phyloP scores from a whole-genome alignment of 116 monocot species.

The Cymodocea nodosa region DNA sequence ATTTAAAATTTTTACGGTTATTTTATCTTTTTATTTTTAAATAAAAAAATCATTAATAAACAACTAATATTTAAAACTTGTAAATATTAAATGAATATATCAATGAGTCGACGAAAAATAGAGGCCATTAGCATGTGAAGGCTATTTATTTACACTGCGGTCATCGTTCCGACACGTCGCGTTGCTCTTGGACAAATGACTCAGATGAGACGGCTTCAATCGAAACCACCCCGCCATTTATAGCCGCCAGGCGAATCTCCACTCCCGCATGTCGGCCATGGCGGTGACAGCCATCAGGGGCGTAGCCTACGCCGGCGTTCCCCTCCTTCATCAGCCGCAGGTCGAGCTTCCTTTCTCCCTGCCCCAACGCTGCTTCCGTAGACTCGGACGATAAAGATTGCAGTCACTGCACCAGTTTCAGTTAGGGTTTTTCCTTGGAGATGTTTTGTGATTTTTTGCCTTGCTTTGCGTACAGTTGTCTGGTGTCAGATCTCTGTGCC shows the following conservation, averaged over 20 bases:
- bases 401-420: not conserved
- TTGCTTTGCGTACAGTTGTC: conserved; percentile 10
- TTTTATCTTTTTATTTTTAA: too few relatives aligned
- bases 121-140: too few relatives aligned
- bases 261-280: conserved; percentile 3
- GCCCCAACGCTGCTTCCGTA: not conserved
- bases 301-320: conserved; percentile 7
- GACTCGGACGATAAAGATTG: not conserved
- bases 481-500: not conserved
- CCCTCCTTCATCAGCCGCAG: conserved; percentile 23
- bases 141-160: too few relatives aligned
- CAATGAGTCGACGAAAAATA: too few relatives aligned
- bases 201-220: too few relatives aligned
- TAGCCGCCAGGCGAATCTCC: not conserved
- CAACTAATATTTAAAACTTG: too few relatives aligned
- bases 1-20: too few relatives aligned
- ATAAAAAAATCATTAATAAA: too few relatives aligned
- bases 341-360: not conserved
- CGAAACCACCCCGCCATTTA: not conserved
- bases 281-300: conserved; percentile 3
- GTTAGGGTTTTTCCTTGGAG: not conserved
- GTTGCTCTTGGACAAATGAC: too few relatives aligned
- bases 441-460: not conserved
- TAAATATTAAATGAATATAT: too few relatives aligned
- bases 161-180: too few relatives aligned